Base-by-base conservation (phyloP, 2,329 filamentous ascomycete species). In the Gnomoniopsis smithogilvyi region DNA sequence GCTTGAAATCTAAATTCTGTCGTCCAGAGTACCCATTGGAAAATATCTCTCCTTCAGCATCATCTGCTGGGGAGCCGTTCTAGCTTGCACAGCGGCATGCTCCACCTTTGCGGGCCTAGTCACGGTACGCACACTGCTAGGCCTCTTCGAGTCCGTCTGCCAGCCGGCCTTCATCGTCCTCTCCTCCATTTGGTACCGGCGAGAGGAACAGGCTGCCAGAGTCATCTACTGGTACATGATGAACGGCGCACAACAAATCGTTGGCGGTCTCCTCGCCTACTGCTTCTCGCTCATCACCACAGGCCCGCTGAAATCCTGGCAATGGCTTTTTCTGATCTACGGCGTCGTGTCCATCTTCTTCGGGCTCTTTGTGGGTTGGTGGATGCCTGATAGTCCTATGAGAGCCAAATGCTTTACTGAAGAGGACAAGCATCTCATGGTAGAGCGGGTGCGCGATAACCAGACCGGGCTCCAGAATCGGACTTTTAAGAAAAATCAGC, bases 201-300 rank as follows among this genome's bases (percentile, higher is more conserved):
- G 86, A 36, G 81, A 87, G 57, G 87, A 91, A 65, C 88, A 91
- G 67, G 81, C 86, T 0, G 71, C 80, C 0, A 81, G 84, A 6
- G 86, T 90, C 3, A 88, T 86, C 0, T 89, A 85, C 70, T 91
- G 88, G 87, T 88, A 89, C 70, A 89, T 89, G 84, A 91, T 90
- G 86, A 91, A 91, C 68, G 88, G 88, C 2, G 80, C 78, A 1
- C 88, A 91, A 67, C 88, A 90, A 67, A 87, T 91, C 53, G 85
- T 90, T 8, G 88, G 88, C 34, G 88, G 88, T 6, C 78, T 91
- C 0, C 76, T 91, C 0, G 87, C 87, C 0, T 90, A 89, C 69
- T 87, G 86, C 63, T 80, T 80, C 64, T 76, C 78, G 2, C 74
- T 83, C 3, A 84, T 86, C 67, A 74, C 72, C 17, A 72, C 66